Conservation (phyloP, 495 filamentous ascomycete species). For the Penicillium malachiteum region DNA sequence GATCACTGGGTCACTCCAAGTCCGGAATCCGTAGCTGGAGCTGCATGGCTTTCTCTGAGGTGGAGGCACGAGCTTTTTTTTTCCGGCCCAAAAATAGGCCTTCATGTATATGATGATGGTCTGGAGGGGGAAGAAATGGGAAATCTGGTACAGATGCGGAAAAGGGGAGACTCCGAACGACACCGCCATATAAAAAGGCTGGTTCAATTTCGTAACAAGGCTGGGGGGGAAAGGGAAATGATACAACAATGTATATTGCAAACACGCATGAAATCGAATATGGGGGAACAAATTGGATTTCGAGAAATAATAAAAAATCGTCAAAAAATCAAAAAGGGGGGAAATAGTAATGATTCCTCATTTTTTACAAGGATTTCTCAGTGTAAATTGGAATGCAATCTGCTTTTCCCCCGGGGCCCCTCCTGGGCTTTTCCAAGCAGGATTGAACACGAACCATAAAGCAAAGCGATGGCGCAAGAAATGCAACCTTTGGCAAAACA, state of each 20-base stretch:
- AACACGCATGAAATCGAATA: not conserved
- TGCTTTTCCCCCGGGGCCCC: not conserved
- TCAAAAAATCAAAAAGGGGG: too few species aligned
- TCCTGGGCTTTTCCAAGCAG: not conserved
- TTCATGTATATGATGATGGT: not conserved
- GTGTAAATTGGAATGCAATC: not conserved
- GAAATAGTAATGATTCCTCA: too few species aligned
- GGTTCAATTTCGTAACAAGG: too few species aligned
- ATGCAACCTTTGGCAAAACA: slow-evolving; percentile 38
- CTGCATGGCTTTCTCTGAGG: not conserved
- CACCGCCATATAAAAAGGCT: not conserved
- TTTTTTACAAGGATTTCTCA: not conserved
- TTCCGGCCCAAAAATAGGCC: not conserved
- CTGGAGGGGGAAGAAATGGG: not conserved
- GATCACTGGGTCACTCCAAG: not conserved
- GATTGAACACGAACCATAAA: slow-evolving; percentile 7
- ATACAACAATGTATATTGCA: too few species aligned
- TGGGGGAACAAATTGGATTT: slow-evolving; percentile 4
- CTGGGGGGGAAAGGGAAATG: too few species aligned
- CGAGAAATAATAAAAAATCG: slow-evolving; percentile 2
- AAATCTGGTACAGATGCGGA: not conserved
- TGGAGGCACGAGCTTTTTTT: slow-evolving; percentile 7
- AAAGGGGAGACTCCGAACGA: not conserved
- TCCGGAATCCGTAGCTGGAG: slow-evolving; percentile 1
- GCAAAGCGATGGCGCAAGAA: slow-evolving; percentile 37